Conservation (phyloP, 2,329 filamentous ascomycete species). For the Cladosporium colombiae region DNA sequence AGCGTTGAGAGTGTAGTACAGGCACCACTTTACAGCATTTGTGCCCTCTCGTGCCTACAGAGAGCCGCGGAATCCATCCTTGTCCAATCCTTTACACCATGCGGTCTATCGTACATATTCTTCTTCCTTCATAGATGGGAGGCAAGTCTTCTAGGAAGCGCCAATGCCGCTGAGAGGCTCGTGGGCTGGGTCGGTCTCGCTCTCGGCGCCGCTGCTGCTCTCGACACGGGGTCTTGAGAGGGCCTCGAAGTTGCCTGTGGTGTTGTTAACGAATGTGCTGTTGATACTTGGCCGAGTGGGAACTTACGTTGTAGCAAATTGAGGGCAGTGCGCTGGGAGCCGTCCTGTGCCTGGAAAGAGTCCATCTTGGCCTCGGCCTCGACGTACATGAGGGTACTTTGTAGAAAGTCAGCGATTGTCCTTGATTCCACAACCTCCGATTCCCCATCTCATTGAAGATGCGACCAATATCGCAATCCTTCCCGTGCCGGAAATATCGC, state of each 20-base stretch:
- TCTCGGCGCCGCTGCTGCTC: slow-evolving; percentile 23
- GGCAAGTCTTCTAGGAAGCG: slow-evolving; percentile 23
- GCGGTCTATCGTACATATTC: slow-evolving; percentile 8
- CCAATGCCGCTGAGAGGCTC: slow-evolving; percentile 35
- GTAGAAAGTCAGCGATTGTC: slow-evolving; percentile 4
- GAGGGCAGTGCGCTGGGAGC: slow-evolving; percentile 63
- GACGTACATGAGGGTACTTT: slow-evolving; percentile 74
- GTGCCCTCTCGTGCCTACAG: background rate
- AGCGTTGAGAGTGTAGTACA: slow-evolving; percentile 17
- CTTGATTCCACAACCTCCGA: background rate
- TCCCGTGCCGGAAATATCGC: background rate
- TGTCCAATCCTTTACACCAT: background rate
- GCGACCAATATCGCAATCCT: background rate
- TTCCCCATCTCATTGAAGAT: background rate
- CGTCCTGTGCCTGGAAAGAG: slow-evolving; percentile 68
- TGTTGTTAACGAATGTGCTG: slow-evolving; percentile 9
- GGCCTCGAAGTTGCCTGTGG: slow-evolving; percentile 50
- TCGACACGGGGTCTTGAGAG: slow-evolving; percentile 42
- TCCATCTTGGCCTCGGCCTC: slow-evolving; percentile 78
- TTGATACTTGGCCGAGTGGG: background rate
- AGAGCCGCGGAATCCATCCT: background rate
- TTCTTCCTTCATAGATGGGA: background rate
- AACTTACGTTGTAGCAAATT: slow-evolving; percentile 79
- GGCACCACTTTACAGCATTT: slow-evolving; percentile 7
- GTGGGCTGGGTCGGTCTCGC: slow-evolving; percentile 30